A percentile compares a stretch with the other conserved stretches of the same genome.
These are phyloP conservation scores for Sedum album DNA, from an alignment of 164 flowering plant genomes.

Conservation along the genomic window DNA sequence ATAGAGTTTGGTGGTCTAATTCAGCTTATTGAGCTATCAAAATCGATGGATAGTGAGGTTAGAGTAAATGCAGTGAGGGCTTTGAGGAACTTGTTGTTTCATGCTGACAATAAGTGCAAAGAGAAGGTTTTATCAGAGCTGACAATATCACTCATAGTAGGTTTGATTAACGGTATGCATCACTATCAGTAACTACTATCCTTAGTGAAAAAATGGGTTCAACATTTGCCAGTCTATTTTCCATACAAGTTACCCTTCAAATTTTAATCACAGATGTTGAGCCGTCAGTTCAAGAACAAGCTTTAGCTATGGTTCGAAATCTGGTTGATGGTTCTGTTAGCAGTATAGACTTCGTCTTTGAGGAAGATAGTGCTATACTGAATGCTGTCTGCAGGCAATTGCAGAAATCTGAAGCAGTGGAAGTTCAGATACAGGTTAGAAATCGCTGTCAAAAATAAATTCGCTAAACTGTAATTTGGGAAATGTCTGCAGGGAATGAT, in stretches of 20 bases:
- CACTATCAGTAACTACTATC: slow-evolving; percentile 5
- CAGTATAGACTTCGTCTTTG: slow-evolving; percentile 50
- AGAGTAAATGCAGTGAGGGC: slow-evolving; percentile 74
- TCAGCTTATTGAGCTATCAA: slow-evolving; percentile 62
- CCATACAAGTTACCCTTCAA: neutral
- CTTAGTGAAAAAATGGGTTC: slow-evolving; percentile 1
- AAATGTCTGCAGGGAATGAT: neutral
- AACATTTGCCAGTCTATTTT: neutral
- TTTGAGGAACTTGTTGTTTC: slow-evolving; percentile 75
- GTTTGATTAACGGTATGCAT: slow-evolving; percentile 70
- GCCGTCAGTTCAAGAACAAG: slow-evolving; percentile 79
- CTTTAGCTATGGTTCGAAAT: slow-evolving; percentile 80
- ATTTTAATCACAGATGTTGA: slow-evolving; percentile 56
- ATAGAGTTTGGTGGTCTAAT: slow-evolving; percentile 62
- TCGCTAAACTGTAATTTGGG: neutral
- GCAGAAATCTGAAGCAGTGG: slow-evolving; percentile 35
- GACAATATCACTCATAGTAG: slow-evolving; percentile 47
- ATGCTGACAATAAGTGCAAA: slow-evolving; percentile 51
- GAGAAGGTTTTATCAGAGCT: slow-evolving; percentile 55
- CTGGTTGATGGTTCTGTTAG: slow-evolving; percentile 68
- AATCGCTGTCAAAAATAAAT: slow-evolving; percentile 13
- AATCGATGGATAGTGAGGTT: slow-evolving; percentile 69
- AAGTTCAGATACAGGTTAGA: slow-evolving; percentile 72
- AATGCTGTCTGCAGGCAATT: slow-evolving; percentile 70
- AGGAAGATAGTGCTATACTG: slow-evolving; percentile 54